Evolutionary conservation across 208 protist species (phyloP).

Genomic region (Crithidia acanthocephali): DNA sequence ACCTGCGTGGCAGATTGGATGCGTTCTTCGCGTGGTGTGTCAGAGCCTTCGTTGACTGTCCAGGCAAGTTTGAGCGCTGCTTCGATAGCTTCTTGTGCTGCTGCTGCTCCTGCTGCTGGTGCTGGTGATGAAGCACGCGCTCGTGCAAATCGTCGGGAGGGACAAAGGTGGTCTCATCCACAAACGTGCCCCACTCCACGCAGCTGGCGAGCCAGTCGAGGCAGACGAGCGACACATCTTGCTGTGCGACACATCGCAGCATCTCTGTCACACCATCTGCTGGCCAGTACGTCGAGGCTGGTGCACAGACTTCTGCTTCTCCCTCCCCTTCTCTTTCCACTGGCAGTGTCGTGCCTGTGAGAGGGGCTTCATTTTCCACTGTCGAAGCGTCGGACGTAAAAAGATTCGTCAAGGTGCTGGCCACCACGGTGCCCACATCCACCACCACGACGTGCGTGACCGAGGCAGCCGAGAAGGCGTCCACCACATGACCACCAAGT

Average conservation of each 20-base stretch:
- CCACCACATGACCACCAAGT: constrained; percentile 57
- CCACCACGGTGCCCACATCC: constrained; percentile 51
- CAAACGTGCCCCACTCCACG: constrained; percentile 67
- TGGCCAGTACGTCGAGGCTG: constrained; percentile 34
- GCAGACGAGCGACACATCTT: constrained; percentile 47
- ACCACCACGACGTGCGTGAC: constrained; percentile 82
- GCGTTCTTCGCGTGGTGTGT: background rate
- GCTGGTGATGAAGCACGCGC: constrained; percentile 2
- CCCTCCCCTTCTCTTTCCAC: background rate
- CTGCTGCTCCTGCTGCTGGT: constrained; percentile 5
- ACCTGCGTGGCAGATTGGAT: too few relatives aligned
- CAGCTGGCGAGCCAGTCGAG: constrained; percentile 57
- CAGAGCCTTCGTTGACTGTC: background rate
- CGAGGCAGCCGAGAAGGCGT: constrained; percentile 40
- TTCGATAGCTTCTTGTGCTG: background rate
- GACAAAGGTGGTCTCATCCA: constrained; percentile 45
- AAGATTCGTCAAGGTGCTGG: constrained; percentile 27
- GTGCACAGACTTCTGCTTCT: background rate
- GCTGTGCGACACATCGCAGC: constrained; percentile 17
- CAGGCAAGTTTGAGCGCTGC: too few relatives aligned
- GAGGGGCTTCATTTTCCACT: background rate
- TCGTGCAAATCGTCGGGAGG: constrained; percentile 12
- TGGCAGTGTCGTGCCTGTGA: background rate
- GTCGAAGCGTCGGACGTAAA: constrained; percentile 3
- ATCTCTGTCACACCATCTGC: constrained; percentile 4